Evolutionary conservation across 495 filamentous ascomycete genomes (phyloP).

Genomic region (Neurospora sublineolata): DNA sequence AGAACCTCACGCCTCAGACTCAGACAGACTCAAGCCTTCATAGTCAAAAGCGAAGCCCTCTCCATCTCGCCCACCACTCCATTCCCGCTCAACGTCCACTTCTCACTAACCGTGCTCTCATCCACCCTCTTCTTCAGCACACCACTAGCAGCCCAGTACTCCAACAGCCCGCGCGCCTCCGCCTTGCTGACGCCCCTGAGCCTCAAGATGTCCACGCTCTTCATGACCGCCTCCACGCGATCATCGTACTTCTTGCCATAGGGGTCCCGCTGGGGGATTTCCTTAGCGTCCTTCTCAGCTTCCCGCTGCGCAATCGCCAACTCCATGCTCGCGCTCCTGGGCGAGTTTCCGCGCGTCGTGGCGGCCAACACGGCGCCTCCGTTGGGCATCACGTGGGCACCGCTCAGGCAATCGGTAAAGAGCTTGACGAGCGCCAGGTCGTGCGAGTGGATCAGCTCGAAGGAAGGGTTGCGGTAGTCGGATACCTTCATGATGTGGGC

Average conservation of each 20-base stretch:
- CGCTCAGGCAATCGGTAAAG: conserved; percentile 60
- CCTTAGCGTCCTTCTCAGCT: conserved; percentile 20
- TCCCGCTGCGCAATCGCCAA: conserved; percentile 47
- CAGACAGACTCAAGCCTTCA: conserved; percentile 18
- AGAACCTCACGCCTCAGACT: background rate
- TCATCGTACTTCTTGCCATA: conserved; percentile 55
- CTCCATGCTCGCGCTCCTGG: conserved; percentile 49
- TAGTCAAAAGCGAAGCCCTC: conserved; percentile 44
- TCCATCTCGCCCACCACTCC: conserved; percentile 82
- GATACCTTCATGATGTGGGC: conserved; percentile 65
- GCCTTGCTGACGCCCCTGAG: conserved; percentile 56
- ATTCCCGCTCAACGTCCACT: conserved; percentile 69
- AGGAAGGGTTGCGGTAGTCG: conserved; percentile 56
- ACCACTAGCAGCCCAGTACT: conserved; percentile 87
- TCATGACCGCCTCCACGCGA: conserved; percentile 50
- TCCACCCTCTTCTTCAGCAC: conserved; percentile 58
- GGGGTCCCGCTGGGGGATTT: conserved; percentile 42
- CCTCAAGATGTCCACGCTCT: conserved; percentile 35
- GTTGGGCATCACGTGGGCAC: conserved; percentile 48
- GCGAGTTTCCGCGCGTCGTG: conserved; percentile 54
- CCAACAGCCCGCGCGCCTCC: conserved; percentile 73
- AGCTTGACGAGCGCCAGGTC: conserved; percentile 66
- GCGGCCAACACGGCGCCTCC: conserved; percentile 72
- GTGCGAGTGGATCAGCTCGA: conserved; percentile 72
- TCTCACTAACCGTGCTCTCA: conserved; percentile 65